A percentile compares a stretch with the other conserved stretches of the same genome.
These are phyloP conservation scores for Aspergillus puulaauensis DNA, from an alignment of 2,329 filamentous ascomycete species.

Conservation along the genomic window DNA sequence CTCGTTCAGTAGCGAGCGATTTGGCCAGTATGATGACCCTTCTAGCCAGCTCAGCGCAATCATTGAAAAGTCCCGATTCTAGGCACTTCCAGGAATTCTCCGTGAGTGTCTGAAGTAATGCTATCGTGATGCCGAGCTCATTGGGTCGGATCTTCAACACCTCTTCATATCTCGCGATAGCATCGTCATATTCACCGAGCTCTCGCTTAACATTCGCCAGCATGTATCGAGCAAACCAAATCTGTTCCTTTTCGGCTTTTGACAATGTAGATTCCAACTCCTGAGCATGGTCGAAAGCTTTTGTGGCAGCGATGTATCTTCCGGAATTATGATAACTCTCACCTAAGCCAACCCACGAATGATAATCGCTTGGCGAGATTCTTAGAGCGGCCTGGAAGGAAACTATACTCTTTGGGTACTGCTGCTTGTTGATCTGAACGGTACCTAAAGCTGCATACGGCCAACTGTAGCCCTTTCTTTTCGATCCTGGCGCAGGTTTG, in stretches of 20 bases:
- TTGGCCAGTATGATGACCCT: slow-evolving; percentile 69
- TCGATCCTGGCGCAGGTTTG: slow-evolving; percentile 85
- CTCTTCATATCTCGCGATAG: slow-evolving; percentile 71
- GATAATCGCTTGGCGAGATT: slow-evolving; percentile 81
- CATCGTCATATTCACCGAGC: slow-evolving; percentile 83
- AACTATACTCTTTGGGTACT: slow-evolving; percentile 82
- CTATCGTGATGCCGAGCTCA: slow-evolving; percentile 85
- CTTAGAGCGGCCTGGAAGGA: slow-evolving; percentile 88
- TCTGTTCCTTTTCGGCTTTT: slow-evolving; percentile 62
- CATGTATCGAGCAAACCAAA: slow-evolving; percentile 97
- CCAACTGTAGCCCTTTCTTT: slow-evolving; percentile 92
- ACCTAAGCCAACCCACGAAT: slow-evolving; percentile 95
- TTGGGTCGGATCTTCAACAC: slow-evolving; percentile 67
- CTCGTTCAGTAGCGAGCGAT: slow-evolving; percentile 59
- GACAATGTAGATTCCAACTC: slow-evolving; percentile 64
- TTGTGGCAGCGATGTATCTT: slow-evolving; percentile 87
- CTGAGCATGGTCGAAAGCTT: slow-evolving; percentile 84
- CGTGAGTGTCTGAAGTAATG: slow-evolving; percentile 81
- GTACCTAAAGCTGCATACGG: slow-evolving; percentile 91
- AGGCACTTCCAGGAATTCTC: slow-evolving; percentile 77
- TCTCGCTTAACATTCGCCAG: slow-evolving; percentile 92
- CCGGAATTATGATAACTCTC: slow-evolving; percentile 96
- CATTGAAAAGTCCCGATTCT: slow-evolving; percentile 82
- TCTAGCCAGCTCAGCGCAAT: slow-evolving; percentile 69
- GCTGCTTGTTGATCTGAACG: slow-evolving; percentile 90